These are phyloP conservation scores for Zasmidium cellare DNA, from an alignment of 2,329 filamentous ascomycete genomes.

Conservation along the genomic window DNA sequence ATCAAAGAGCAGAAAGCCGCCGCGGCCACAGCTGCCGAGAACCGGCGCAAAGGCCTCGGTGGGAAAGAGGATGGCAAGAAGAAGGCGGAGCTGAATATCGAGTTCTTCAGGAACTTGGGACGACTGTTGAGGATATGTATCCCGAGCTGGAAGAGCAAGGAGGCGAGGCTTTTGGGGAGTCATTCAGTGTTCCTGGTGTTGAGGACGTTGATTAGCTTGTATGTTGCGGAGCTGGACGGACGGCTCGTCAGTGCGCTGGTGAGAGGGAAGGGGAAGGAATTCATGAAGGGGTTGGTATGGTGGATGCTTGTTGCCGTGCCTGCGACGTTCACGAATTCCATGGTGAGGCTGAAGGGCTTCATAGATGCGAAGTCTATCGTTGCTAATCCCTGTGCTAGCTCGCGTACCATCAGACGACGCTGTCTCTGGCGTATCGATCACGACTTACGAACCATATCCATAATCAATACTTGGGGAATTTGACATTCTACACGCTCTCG, in stretches of 20 bases:
- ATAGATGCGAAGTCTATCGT: background rate
- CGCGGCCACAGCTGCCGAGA: constrained; percentile 65
- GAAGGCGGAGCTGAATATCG: constrained; percentile 88
- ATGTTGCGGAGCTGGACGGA: constrained; percentile 95
- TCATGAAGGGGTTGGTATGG: constrained; percentile 85
- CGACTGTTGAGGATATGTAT: constrained; percentile 82
- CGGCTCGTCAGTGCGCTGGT: constrained; percentile 89
- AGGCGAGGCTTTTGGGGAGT: constrained; percentile 79
- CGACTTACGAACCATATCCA: constrained; percentile 93
- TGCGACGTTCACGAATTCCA: constrained; percentile 94
- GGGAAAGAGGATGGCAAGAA: constrained; percentile 46
- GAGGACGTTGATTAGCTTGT: constrained; percentile 87
- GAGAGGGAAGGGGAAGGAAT: constrained; percentile 86
- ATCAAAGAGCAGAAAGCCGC: constrained; percentile 91
- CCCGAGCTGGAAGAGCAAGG: constrained; percentile 85
- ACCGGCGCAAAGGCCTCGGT: constrained; percentile 41
- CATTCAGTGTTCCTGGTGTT: constrained; percentile 92
- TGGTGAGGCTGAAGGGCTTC: constrained; percentile 62
- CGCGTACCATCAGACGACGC: constrained; percentile 93
- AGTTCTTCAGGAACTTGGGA: constrained; percentile 77
- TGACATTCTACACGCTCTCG: constrained; percentile 96
- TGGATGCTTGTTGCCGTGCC: constrained; percentile 98
- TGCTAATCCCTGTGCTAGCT: constrained; percentile 55
- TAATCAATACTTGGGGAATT: constrained; percentile 91
- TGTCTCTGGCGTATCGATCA: constrained; percentile 89